A percentile compares a stretch with the other conserved stretches of the same genome.
Conservation (phyloP, 108 stramenopile species). For the Asterionellopsis glacialis region DNA sequence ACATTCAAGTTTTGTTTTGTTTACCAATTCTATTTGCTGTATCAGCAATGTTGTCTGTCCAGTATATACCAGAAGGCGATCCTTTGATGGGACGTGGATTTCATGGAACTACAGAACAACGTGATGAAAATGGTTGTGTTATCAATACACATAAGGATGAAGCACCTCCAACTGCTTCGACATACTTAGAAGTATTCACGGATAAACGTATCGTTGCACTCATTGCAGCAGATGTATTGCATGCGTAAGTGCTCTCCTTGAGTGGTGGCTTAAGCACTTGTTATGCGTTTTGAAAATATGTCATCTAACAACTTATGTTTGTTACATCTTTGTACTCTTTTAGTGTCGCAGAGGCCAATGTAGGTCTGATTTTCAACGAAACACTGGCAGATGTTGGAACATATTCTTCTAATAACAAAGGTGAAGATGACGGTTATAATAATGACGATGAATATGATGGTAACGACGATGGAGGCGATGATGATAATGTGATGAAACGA, state of each 20-base stretch:
- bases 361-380: slow-evolving; percentile 26
- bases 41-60: slow-evolving; percentile 16
- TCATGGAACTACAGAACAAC: slow-evolving; percentile 11
- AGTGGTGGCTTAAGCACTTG: too few relatives aligned
- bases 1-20: slow-evolving; percentile 22
- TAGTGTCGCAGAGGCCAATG: slow-evolving; percentile 27
- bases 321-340: slow-evolving; percentile 8
- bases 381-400: slow-evolving; percentile 16
- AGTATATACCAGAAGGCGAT: slow-evolving; percentile 18
- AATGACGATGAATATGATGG: slow-evolving; percentile 1
- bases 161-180: slow-evolving; percentile 10
- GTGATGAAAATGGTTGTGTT: slow-evolving; percentile 21
- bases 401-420: background rate
- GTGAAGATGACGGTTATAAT: background rate
- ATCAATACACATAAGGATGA: slow-evolving; percentile 22
- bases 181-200: slow-evolving; percentile 25
- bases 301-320: too few relatives aligned
- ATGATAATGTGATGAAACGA: slow-evolving; percentile 17
- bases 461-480: slow-evolving; percentile 1
- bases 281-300: too few relatives aligned
- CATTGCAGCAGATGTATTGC: too few relatives aligned
- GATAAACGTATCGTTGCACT: slow-evolving; percentile 21
- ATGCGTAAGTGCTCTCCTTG: too few relatives aligned
- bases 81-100: slow-evolving; percentile 29
- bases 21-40: slow-evolving; percentile 18